These are phyloP conservation scores for Xylariales sp. DNA, from an alignment of 2,329 filamentous ascomycete species.

Conservation along the genomic window DNA sequence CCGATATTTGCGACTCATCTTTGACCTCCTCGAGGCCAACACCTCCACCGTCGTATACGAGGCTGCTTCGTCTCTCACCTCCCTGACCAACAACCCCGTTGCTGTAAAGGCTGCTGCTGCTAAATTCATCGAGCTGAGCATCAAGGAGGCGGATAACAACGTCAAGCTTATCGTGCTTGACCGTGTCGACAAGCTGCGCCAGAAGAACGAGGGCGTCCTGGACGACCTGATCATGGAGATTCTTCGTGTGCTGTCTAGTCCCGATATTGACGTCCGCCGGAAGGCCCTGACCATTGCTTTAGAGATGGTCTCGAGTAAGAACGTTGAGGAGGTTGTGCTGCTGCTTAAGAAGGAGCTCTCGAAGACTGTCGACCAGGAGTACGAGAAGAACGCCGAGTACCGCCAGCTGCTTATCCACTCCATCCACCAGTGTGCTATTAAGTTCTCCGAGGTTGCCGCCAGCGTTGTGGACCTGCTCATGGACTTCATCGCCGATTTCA, in stretches of 20 bases:
- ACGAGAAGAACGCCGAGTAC: constrained; percentile 97
- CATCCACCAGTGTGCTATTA: constrained; percentile 98
- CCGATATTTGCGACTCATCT: constrained; percentile 88
- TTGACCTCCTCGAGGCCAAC: constrained; percentile 89
- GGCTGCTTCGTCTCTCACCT: constrained; percentile 89
- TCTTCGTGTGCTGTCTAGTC: constrained; percentile 86
- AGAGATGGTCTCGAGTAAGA: constrained; percentile 98
- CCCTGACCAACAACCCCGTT: constrained; percentile 92
- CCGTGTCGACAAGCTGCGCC: constrained; percentile 80
- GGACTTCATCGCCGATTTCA: constrained; percentile 99
- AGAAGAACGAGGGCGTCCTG: constrained; percentile 84
- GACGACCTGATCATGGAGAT: constrained; percentile 98
- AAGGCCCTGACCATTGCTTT: constrained; percentile 88
- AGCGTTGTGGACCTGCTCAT: constrained; percentile 96
- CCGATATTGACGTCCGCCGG: constrained; percentile 90
- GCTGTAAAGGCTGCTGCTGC: constrained; percentile 93
- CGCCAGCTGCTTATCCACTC: constrained; percentile 92
- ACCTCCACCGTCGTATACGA: constrained; percentile 97
- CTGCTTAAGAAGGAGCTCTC: constrained; percentile 95
- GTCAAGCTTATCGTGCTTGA: constrained; percentile 98
- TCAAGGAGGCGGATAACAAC: constrained; percentile 98
- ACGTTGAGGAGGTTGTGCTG: constrained; percentile 94
- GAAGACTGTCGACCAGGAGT: constrained; percentile 97
- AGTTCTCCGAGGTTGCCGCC: constrained; percentile 95
- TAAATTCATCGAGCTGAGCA: constrained; percentile 95